These are phyloP conservation scores for Termitomyces sp. DNA, from an alignment of 768 basidiomycete species.

Conservation along the genomic window DNA sequence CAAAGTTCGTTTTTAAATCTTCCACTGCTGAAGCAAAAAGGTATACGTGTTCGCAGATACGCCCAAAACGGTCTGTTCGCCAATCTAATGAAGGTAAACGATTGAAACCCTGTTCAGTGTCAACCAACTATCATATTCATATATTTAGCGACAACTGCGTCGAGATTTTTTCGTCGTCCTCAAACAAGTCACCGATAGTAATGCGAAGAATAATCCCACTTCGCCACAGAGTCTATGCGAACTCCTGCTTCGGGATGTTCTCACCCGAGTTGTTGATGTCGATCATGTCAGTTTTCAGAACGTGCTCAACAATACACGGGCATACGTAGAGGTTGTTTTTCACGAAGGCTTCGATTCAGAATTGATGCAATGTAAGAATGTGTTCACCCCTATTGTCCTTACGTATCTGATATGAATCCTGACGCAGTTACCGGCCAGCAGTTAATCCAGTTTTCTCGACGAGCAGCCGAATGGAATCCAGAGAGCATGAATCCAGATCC, in stretches of 20 bases:
- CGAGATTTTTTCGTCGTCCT: slow-evolving; percentile 51
- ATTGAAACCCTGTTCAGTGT: neutral
- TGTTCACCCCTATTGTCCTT: neutral
- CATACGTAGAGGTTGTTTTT: slow-evolving; percentile 56
- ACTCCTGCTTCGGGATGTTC: slow-evolving; percentile 51
- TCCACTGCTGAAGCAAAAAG: neutral
- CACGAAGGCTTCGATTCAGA: slow-evolving; percentile 47
- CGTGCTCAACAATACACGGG: slow-evolving; percentile 54
- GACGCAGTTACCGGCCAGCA: slow-evolving; percentile 52
- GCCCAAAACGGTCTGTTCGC: slow-evolving; percentile 53
- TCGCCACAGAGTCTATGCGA: slow-evolving; percentile 37
- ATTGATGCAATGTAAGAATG: slow-evolving; percentile 51
- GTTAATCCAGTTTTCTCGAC: slow-evolving; percentile 49
- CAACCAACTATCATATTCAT: too few relatives aligned
- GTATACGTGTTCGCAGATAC: slow-evolving; percentile 37
- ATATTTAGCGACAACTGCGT: slow-evolving; percentile 39
- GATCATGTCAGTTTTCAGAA: slow-evolving; percentile 47
- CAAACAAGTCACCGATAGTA: slow-evolving; percentile 38
- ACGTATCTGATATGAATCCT: slow-evolving; percentile 1
- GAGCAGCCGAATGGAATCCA: slow-evolving; percentile 51
- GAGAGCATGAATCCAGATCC: slow-evolving; percentile 52
- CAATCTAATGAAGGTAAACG: slow-evolving; percentile 52
- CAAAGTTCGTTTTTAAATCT: slow-evolving; percentile 29
- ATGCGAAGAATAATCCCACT: slow-evolving; percentile 26
- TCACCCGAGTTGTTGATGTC: slow-evolving; percentile 43